Evolutionary conservation across 768 basidiomycete genomes (phyloP), one percentile per base, ranked within the genome.

Genomic region (Rhodosporidiobolus odoratus): DNA sequence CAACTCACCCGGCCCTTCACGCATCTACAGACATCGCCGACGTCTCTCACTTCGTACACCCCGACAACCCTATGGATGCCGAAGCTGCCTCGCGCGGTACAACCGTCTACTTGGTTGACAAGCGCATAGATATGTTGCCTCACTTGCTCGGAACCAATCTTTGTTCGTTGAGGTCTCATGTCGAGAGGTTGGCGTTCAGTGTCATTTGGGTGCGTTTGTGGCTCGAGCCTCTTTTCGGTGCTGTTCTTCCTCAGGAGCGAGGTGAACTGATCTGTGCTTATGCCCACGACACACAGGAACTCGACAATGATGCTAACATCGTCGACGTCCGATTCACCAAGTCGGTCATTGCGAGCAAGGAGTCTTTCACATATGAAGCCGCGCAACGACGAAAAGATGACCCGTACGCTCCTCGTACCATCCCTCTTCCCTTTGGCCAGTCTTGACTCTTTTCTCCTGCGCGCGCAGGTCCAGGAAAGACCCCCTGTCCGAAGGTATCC

Each of bases 121-220:
- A 94, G 80, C 90, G 95, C 41, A 92, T 99, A 60, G 96, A 98
- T 82, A 99, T 99, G 96, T 83, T 99, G 58, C 96, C 96, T 0
- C 83, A 88, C 5, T 83, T 99, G 15, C 83, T 99, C 10, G 96
- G 96, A 2, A 98, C 95, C 1, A 99, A 98, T 76, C 81, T 99
- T 17, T 99, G 96, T 78, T 95, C 92, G 8, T 82, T 99, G 47
- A 81, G 95, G 57, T 92, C 94, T 1, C 85, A 89, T 75, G 94
- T 99, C 10, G 96, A 98, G 80, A 84, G 96, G 35, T 80, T 99
- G 56, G 96, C 95, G 3, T 98, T 99, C 78, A 94, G 92, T 0
- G 89, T 87, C 17, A 90, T 99, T 63, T 99, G 96, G 95, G 94
- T 93, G 83, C 72, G 59, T 70, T 47, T 6, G 17, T 56, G n/a